Percentiles rank a stretch among this genome's conserved stretches.
Evolutionary conservation across 306 rosid species (phyloP).

Genomic region (Lagenaria siceraria): DNA sequence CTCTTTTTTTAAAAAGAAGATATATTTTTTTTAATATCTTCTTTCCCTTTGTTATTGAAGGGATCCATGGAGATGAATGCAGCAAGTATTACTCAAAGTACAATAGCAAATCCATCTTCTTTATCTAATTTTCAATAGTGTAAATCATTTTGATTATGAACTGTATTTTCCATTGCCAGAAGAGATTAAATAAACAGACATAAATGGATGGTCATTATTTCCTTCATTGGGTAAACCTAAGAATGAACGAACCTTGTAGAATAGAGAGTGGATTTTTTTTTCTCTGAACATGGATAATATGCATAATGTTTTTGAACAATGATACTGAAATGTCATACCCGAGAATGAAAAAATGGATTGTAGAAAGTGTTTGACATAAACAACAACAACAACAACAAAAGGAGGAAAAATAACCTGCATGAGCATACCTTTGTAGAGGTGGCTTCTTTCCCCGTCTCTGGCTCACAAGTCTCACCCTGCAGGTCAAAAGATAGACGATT

Average conservation of each 20-base stretch:
- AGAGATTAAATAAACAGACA: neutral
- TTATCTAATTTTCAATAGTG: neutral
- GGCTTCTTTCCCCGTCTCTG: constrained; percentile 55
- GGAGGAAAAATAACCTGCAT: neutral
- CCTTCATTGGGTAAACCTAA: neutral
- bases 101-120: neutral
- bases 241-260: neutral
- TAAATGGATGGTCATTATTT: neutral
- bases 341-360: neutral
- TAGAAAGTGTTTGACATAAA: neutral
- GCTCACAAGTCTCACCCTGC: constrained; percentile 75
- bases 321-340: neutral
- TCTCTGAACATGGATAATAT: neutral
- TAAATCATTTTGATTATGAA: neutral
- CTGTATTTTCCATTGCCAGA: neutral
- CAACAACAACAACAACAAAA: neutral
- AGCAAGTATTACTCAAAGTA: neutral
- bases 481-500: constrained; percentile 20
- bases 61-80: no score
- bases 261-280: neutral
- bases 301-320: neutral
- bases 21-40: no score
- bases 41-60: no score
- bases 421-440: constrained; percentile 49
- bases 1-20: no score